Evolutionary conservation across 148 eudicot genomes (phyloP).

Genomic region (Nepenthes gracilis): DNA sequence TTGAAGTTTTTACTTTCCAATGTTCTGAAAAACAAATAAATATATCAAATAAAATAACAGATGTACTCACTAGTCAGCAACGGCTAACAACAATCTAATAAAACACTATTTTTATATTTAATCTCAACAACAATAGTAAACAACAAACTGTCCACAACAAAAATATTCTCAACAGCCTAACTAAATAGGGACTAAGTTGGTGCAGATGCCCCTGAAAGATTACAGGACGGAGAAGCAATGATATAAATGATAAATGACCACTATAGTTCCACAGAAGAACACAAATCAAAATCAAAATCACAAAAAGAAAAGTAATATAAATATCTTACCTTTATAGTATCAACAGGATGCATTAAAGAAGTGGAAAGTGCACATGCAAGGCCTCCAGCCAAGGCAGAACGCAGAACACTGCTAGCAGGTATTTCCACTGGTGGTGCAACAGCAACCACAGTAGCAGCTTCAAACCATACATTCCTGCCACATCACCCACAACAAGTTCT

Average conservation of each 20-base stretch:
- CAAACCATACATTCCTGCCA: constrained; percentile 88
- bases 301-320: not conserved
- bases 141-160: too few species aligned
- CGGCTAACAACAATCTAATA: too few species aligned
- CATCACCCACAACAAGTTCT: constrained; percentile 2
- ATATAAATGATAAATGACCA: not conserved
- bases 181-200: too few species aligned
- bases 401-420: constrained; percentile 74
- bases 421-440: constrained; percentile 89
- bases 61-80: too few species aligned
- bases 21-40: too few species aligned
- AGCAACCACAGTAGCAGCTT: constrained; percentile 95
- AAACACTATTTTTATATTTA: too few species aligned
- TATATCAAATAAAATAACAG: too few species aligned
- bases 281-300: not conserved
- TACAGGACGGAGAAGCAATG: not conserved
- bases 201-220: not conserved
- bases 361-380: constrained; percentile 88
- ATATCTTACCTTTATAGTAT: constrained; percentile 63
- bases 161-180: too few species aligned
- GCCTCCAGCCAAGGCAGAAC: constrained; percentile 86
- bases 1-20: too few species aligned
- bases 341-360: constrained; percentile 79
- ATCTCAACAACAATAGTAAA: too few species aligned
- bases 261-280: not conserved